These are phyloP conservation scores for Saccharum spontaneum DNA, from an alignment of 176 grass and related monocot species.

Conservation along the genomic window DNA sequence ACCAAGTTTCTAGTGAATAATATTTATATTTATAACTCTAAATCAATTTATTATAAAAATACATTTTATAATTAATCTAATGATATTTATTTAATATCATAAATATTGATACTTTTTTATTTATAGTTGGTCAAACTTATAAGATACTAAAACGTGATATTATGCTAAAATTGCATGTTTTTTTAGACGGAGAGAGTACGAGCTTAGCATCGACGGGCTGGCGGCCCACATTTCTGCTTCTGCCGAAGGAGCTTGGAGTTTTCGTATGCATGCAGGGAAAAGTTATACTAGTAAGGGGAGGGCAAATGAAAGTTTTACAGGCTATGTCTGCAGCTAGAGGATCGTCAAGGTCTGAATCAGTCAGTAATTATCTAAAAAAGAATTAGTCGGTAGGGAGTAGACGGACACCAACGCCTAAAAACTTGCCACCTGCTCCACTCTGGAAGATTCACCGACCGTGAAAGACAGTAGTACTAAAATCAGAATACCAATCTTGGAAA, in stretches of 20 bases:
- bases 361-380: not conserved
- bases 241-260: not conserved
- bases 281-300: not conserved
- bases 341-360: constrained; percentile 55
- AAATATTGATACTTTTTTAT: no score
- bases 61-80: no score
- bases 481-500: no score
- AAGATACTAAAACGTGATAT: no score
- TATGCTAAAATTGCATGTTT: no score
- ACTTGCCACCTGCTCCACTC: not conserved
- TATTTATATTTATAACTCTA: no score
- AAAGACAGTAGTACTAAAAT: no score
- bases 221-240: not conserved
- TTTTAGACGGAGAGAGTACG: not conserved
- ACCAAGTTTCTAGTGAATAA: no score
- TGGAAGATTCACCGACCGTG: not conserved
- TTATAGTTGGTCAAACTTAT: no score
- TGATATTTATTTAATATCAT: no score
- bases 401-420: constrained; percentile 57
- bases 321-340: constrained; percentile 41
- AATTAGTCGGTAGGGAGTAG: constrained; percentile 42
- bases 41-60: no score
- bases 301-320: not conserved
- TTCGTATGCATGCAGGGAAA: not conserved
- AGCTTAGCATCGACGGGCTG: not conserved